These are phyloP conservation scores for Suillus cothurnatus DNA, from an alignment of 768 basidiomycete species.

Conservation along the genomic window DNA sequence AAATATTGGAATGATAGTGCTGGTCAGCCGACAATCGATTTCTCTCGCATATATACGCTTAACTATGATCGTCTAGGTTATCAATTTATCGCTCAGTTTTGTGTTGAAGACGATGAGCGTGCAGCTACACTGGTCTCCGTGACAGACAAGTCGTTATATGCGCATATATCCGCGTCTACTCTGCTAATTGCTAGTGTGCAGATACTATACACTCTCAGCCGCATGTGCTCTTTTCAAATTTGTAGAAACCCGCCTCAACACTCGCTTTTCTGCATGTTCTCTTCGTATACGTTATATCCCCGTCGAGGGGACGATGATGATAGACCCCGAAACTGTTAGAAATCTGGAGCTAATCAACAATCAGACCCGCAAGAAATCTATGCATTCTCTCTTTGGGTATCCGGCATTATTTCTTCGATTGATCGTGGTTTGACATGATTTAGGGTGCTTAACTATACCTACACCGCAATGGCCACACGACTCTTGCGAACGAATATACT, in stretches of 20 bases:
- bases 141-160: slow-evolving; percentile 71
- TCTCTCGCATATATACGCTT: background rate
- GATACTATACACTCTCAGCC: slow-evolving; percentile 89
- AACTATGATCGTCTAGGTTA: slow-evolving; percentile 28
- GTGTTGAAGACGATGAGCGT: slow-evolving; percentile 79
- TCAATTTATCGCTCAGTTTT: slow-evolving; percentile 81
- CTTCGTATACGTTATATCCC: slow-evolving; percentile 75
- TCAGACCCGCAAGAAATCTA: slow-evolving; percentile 61
- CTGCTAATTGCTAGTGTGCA: slow-evolving; percentile 30
- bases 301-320: slow-evolving; percentile 92
- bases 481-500: slow-evolving; percentile 80
- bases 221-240: slow-evolving; percentile 87
- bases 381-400: slow-evolving; percentile 82
- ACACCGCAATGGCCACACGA: slow-evolving; percentile 87
- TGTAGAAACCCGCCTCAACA: slow-evolving; percentile 68
- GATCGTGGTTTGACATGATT: slow-evolving; percentile 1
- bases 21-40: slow-evolving; percentile 43
- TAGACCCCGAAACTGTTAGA: slow-evolving; percentile 85
- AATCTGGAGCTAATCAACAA: slow-evolving; percentile 92
- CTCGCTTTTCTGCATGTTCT: slow-evolving; percentile 68
- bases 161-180: slow-evolving; percentile 3
- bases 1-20: slow-evolving; percentile 86
- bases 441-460: slow-evolving; percentile 79
- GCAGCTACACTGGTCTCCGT: slow-evolving; percentile 78
- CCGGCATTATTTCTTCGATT: slow-evolving; percentile 11